Evolutionary conservation across 441 rosid genomes (phyloP), one percentile per base, ranked within the genome.

Genomic region (Metrosideros polymorpha): DNA sequence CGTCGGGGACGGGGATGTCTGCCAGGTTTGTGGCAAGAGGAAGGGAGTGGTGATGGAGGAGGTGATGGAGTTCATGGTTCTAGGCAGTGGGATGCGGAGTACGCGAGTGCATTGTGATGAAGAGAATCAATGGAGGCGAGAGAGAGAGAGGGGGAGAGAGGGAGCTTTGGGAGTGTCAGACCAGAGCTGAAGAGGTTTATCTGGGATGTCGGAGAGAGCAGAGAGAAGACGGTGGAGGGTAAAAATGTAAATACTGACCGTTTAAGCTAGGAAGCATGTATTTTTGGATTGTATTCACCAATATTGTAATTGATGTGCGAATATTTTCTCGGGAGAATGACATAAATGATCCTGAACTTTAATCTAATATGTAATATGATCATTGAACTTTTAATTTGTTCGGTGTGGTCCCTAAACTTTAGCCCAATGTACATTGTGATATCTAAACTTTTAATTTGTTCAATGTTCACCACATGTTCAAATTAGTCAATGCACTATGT

Each of bases 11-110:
- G 79, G 79, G 24, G 79, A 71, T 6, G 79, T 13, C 47, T 6
- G 47, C 54, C 76, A 29, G 89, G 55, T 82, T 35, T 84, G 30
- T 45, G 91, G 82, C 61, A 87, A 19, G 92, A 85, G 32, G 89
- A 89, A 83, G 88, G 91, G 83, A 93, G 63, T 77, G 88, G 92
- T 22, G 92, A 89, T 88, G 89, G 92, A 88, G 32, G 89, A 84
- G 86, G 91, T 82, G 50, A 84, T 50, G 35, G 90, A 82, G 85
- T 12, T 54, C 43, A 83, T 47, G 54, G 24, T 29, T 30, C 55
- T 82, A 82, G 19, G 27, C 79, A 24, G 79, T 42, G 79, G 47
- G 22, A 39, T 71, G 47, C 47, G 79, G 7, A 39, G 47, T 6
- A 47, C 47, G n/a, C 79, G 79, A 39, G 47, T 39, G n/a, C 47